A percentile compares a stretch with the other conserved stretches of the same genome.
Evolutionary conservation across 2,329 filamentous ascomycete genomes (phyloP).

Genomic region (Gnomoniopsis sp.): DNA sequence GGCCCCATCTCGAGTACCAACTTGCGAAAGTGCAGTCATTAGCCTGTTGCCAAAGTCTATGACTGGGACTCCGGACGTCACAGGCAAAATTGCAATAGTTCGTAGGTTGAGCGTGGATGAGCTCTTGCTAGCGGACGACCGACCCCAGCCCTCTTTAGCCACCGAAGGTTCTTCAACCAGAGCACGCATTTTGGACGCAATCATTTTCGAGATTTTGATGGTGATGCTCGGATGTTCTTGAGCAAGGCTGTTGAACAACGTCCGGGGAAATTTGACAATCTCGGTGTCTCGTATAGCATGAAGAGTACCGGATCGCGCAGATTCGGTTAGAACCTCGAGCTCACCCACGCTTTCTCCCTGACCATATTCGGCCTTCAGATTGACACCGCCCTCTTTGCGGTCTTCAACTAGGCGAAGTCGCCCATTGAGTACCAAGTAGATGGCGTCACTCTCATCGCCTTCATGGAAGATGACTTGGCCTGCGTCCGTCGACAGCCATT

Average conservation of each 20-base stretch:
- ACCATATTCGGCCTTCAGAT: constrained; percentile 86
- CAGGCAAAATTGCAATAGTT: constrained; percentile 87
- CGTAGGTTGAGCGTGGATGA: constrained; percentile 89
- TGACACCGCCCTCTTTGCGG: constrained; percentile 74
- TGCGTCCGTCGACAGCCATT: constrained; percentile 96
- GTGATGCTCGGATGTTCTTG: constrained; percentile 97
- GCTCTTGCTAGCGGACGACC: constrained; percentile 60
- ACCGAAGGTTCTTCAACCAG: constrained; percentile 78
- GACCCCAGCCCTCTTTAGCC: constrained; percentile 57
- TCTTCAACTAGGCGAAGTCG: constrained; percentile 83
- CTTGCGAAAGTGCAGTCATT: constrained; percentile 82
- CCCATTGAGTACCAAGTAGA: constrained; percentile 96
- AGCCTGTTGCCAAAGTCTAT: constrained; percentile 91
- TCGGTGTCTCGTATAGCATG: constrained; percentile 97
- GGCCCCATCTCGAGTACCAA: constrained; percentile 84
- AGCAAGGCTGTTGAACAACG: constrained; percentile 94
- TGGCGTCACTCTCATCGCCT: constrained; percentile 93
- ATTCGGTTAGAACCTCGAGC: constrained; percentile 94
- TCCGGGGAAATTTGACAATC: constrained; percentile 91
- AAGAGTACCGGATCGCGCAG: constrained; percentile 80
- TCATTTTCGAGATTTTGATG: constrained; percentile 98
- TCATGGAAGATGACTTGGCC: constrained; percentile 94
- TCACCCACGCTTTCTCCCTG: constrained; percentile 98
- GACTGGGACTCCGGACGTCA: constrained; percentile 87
- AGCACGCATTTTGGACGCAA: constrained; percentile 89